phyloP scores from a whole-genome alignment of 2,329 filamentous ascomycete genomes.

The Drechslera avenae region DNA sequence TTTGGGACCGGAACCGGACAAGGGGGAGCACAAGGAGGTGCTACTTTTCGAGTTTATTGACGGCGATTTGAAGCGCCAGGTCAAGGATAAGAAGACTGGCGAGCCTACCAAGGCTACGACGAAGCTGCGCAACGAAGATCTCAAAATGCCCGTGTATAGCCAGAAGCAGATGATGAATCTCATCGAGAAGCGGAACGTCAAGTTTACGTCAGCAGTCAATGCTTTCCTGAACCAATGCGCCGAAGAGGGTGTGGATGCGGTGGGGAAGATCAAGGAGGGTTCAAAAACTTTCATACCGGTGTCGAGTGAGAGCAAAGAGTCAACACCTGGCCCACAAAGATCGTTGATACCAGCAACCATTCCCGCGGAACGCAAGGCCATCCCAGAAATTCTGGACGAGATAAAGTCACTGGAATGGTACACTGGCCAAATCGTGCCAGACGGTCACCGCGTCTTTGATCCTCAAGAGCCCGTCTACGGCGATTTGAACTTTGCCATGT shows the following conservation, averaged over 20 bases:
- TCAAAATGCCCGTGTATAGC: slow-evolving; percentile 91
- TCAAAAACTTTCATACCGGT: slow-evolving; percentile 67
- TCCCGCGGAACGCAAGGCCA: slow-evolving; percentile 76
- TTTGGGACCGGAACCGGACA: slow-evolving; percentile 43
- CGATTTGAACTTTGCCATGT: slow-evolving; percentile 82
- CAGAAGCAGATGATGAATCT: slow-evolving; percentile 89
- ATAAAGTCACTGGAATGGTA: slow-evolving; percentile 87
- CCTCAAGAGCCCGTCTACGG: slow-evolving; percentile 81
- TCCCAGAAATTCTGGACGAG: slow-evolving; percentile 84
- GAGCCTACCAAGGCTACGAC: slow-evolving; percentile 70
- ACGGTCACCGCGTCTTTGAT: slow-evolving; percentile 90
- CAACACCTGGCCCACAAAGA: slow-evolving; percentile 50
- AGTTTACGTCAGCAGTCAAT: slow-evolving; percentile 79
- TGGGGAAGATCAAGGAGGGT: slow-evolving; percentile 65
- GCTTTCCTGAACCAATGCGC: slow-evolving; percentile 76
- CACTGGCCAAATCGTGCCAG: slow-evolving; percentile 86
- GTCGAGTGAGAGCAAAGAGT: slow-evolving; percentile 55
- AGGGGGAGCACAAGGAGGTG: slow-evolving; percentile 65
- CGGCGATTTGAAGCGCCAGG: slow-evolving; percentile 84
- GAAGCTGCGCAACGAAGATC: slow-evolving; percentile 73
- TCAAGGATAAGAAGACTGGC: slow-evolving; percentile 72
- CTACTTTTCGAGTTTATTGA: slow-evolving; percentile 92
- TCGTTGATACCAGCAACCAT: slow-evolving; percentile 70
- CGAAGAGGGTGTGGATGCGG: slow-evolving; percentile 68
- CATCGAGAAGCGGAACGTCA: slow-evolving; percentile 87